Percentiles rank a stretch among this genome's conserved stretches.
Conservation (phyloP, 2,329 filamentous ascomycete genomes). For the Blastomyces silverae region DNA sequence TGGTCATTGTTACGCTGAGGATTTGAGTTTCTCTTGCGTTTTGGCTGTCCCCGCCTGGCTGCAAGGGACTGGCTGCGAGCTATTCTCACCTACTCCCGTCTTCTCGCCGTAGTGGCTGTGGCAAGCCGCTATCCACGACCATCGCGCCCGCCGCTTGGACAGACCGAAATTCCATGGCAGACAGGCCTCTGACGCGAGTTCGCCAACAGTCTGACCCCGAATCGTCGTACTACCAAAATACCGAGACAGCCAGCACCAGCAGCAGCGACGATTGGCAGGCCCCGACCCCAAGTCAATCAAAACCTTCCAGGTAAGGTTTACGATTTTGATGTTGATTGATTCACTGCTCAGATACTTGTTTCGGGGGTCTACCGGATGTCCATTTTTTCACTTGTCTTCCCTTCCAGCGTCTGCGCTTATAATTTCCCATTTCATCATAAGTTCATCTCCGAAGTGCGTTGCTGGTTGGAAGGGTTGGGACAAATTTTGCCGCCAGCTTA, state of each 20-base stretch:
- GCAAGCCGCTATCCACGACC: constrained; percentile 15
- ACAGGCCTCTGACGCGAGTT: constrained; percentile 19
- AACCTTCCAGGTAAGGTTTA: constrained; percentile 16
- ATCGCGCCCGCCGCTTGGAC: constrained; percentile 14
- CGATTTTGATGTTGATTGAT: background rate
- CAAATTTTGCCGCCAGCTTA: background rate
- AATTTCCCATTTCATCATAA: background rate
- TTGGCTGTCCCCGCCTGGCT: background rate
- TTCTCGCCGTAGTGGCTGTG: constrained; percentile 12
- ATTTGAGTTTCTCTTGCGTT: background rate
- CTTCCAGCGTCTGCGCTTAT: background rate
- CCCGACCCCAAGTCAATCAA: constrained; percentile 16
- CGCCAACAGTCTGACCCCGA: constrained; percentile 19
- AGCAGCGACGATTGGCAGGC: constrained; percentile 23
- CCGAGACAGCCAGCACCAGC: constrained; percentile 15
- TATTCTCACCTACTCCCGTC: constrained; percentile 7
- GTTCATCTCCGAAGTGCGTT: background rate
- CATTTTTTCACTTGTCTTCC: background rate
- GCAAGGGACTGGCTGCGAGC: constrained; percentile 4
- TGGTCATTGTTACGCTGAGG: background rate
- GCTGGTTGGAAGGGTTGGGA: background rate
- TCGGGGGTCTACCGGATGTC: background rate
- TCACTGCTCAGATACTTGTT: background rate
- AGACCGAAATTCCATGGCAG: constrained; percentile 19
- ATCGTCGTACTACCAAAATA: constrained; percentile 21